Conservation (phyloP, 176 grass and related monocot species). For the Aegilops sharonensis region DNA sequence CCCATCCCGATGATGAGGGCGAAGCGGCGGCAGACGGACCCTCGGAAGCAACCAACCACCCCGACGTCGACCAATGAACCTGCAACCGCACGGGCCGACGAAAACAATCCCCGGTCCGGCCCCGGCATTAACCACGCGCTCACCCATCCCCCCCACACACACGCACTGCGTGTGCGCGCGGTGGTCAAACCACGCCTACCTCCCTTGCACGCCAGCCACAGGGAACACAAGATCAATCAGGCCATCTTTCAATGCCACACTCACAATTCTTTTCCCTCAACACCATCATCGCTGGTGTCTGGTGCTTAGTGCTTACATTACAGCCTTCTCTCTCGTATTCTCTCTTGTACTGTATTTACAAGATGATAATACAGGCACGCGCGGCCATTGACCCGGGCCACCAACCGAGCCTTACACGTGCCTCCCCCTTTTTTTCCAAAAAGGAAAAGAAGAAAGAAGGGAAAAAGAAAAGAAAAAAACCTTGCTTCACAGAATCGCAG, state of each 20-base stretch:
- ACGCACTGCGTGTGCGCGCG: not conserved
- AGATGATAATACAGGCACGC: not conserved
- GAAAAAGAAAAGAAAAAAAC: not conserved
- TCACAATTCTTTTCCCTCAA: not conserved
- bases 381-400: constrained; percentile 23
- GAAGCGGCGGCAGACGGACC: not conserved
- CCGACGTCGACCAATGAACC: too few relatives aligned
- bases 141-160: too few relatives aligned
- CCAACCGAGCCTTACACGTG: constrained; percentile 16
- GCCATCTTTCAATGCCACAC: not conserved
- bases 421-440: not conserved
- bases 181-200: not conserved
- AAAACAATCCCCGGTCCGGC: not conserved
- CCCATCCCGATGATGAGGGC: not conserved
- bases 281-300: not conserved
- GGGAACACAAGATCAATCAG: not conserved
- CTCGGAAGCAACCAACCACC: constrained; percentile 11
- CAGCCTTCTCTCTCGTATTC: not conserved
- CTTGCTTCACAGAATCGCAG: constrained; percentile 25
- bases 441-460: constrained; percentile 17
- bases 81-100: too few relatives aligned
- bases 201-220: too few relatives aligned
- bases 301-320: not conserved
- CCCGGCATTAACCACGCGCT: not conserved
- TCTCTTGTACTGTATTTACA: constrained; percentile 29